phyloP scores from a whole-genome alignment of 225 moss, liverwort and hornwort species.

The Thuidium tamariscinum region DNA sequence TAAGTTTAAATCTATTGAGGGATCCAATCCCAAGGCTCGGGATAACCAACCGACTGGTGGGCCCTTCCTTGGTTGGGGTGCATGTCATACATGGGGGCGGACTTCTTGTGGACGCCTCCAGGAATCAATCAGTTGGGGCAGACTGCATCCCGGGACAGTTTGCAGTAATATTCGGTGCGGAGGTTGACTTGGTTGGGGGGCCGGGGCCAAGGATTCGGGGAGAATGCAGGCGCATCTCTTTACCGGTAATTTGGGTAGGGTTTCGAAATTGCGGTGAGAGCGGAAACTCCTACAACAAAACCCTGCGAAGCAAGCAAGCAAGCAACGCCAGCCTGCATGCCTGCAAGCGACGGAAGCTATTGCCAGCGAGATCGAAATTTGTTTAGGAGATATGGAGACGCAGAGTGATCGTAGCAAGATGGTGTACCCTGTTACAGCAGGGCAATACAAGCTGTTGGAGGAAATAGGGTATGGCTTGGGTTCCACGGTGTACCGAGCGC shows the following conservation, averaged over 20 bases:
- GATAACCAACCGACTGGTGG: neutral
- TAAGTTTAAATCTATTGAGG: neutral
- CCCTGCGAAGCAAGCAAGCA: neutral
- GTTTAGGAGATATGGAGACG: neutral
- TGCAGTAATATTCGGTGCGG: neutral
- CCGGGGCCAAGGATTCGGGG: neutral
- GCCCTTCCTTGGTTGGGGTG: neutral
- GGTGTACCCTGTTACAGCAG: constrained; percentile 5
- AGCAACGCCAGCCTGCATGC: too few species aligned
- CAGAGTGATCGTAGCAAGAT: neutral
- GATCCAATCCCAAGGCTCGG: neutral
- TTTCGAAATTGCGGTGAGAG: neutral
- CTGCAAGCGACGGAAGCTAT: neutral
- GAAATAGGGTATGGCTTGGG: constrained; percentile 26
- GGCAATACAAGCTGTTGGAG: constrained; percentile 25
- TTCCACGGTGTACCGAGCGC: constrained; percentile 17
- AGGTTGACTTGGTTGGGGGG: neutral
- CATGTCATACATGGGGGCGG: neutral
- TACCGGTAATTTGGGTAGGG: neutral
- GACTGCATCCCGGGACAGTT: neutral
- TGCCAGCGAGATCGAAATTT: neutral
- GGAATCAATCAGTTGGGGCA: neutral
- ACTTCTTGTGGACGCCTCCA: neutral
- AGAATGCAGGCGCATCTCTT: neutral
- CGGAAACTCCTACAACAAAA: neutral